Evolutionary conservation across 2,329 filamentous ascomycete species (phyloP).

Genomic region (Ophiocordyceps camponoti-floridani): DNA sequence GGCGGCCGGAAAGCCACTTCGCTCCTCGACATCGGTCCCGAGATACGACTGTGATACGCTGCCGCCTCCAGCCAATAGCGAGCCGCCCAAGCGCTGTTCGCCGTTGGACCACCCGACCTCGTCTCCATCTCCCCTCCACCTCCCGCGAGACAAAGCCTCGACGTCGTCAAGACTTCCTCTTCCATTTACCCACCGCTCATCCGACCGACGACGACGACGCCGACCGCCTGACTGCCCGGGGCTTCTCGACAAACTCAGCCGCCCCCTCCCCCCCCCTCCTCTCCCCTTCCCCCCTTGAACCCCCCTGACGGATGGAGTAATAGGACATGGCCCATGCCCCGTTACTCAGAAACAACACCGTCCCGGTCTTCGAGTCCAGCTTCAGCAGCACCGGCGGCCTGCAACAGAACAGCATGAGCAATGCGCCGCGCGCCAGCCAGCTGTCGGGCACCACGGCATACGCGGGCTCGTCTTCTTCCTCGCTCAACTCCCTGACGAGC

Average conservation of each 20-base stretch:
- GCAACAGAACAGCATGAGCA: slow-evolving; percentile 29
- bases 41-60: background rate
- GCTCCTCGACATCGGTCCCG: background rate
- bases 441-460: slow-evolving; percentile 42
- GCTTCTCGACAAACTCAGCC: background rate
- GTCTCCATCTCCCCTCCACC: background rate
- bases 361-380: slow-evolving; percentile 32
- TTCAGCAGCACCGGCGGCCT: slow-evolving; percentile 26
- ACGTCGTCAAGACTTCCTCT: background rate
- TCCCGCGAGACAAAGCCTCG: background rate
- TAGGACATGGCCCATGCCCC: slow-evolving; percentile 41
- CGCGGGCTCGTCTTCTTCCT: slow-evolving; percentile 32
- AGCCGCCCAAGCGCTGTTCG: background rate
- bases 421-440: slow-evolving; percentile 39
- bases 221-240: background rate
- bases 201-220: background rate
- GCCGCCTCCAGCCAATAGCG: background rate
- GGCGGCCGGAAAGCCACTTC: slow-evolving; percentile 1
- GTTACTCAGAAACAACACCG: slow-evolving; percentile 39
- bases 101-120: slow-evolving; percentile 1
- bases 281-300: too few relatives aligned
- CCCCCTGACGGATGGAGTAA: slow-evolving; percentile 21
- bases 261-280: slow-evolving; percentile 1
- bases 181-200: background rate
- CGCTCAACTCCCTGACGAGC: slow-evolving; percentile 29